These are phyloP conservation scores for Skeletonema costatum DNA, from an alignment of 108 stramenopile genomes.

Conservation along the genomic window DNA sequence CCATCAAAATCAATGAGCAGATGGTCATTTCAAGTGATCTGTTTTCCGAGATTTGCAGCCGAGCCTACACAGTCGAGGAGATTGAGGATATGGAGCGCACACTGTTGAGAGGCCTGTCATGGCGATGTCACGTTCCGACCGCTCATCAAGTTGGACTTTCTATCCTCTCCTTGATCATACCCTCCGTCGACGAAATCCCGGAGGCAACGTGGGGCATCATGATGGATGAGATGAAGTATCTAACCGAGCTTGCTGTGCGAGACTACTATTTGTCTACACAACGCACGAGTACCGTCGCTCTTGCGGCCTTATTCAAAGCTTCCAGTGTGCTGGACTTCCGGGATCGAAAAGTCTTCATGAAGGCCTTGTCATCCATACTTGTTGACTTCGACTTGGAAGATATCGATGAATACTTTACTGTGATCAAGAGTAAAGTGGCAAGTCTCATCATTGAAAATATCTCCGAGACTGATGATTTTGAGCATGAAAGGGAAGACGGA, in stretches of 20 bases:
- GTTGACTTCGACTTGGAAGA: too few relatives aligned
- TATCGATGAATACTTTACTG: too few relatives aligned
- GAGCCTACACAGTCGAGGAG: constrained; percentile 15
- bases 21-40: constrained; percentile 48
- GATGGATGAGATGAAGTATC: constrained; percentile 27
- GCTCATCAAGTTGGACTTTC: constrained; percentile 21
- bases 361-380: too few relatives aligned
- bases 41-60: constrained; percentile 54
- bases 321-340: too few relatives aligned
- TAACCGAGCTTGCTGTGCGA: constrained; percentile 35
- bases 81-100: constrained; percentile 48
- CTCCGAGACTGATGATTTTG: too few relatives aligned
- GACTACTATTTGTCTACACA: constrained; percentile 18
- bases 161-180: constrained; percentile 15
- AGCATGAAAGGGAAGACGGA: too few relatives aligned
- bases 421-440: too few relatives aligned
- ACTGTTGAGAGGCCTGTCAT: constrained; percentile 42
- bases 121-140: constrained; percentile 38
- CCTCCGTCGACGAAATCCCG: neutral
- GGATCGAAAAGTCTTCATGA: too few relatives aligned
- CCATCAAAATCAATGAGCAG: constrained; percentile 59
- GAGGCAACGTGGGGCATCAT: constrained; percentile 3
- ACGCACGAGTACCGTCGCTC: constrained; percentile 30
- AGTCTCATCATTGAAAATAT: too few relatives aligned
- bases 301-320: constrained; percentile 42